These are phyloP conservation scores for Rhynchosporium agropyri DNA, from an alignment of 2,329 filamentous ascomycete species.

Conservation along the genomic window DNA sequence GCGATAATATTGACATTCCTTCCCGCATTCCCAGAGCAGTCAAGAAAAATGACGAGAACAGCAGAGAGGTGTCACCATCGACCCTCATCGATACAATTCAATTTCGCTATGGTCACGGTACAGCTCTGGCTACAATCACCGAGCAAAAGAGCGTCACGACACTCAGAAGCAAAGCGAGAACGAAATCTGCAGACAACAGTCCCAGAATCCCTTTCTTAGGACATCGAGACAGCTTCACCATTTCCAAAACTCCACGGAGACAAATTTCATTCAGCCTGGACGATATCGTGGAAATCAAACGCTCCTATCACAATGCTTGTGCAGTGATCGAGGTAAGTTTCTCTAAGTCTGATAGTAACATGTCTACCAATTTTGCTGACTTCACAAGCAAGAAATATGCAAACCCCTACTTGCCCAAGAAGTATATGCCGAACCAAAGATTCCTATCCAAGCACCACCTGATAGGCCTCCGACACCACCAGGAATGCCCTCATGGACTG, in stretches of 20 bases:
- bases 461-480: slow-evolving; percentile 39
- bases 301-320: slow-evolving; percentile 39
- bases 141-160: slow-evolving; percentile 47
- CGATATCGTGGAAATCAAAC: slow-evolving; percentile 41
- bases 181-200: slow-evolving; percentile 38
- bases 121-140: slow-evolving; percentile 46
- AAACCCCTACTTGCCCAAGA: slow-evolving; percentile 33
- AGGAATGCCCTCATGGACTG: slow-evolving; percentile 43
- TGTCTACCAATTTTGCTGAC: neutral
- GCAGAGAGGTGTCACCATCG: neutral
- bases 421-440: slow-evolving; percentile 40
- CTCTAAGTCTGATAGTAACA: neutral
- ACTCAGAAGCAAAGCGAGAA: slow-evolving; percentile 37
- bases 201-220: slow-evolving; percentile 36
- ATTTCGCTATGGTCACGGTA: slow-evolving; percentile 48
- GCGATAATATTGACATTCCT: slow-evolving; percentile 27
- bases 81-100: slow-evolving; percentile 24
- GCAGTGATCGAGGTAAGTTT: slow-evolving; percentile 30
- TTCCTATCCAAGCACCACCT: slow-evolving; percentile 37
- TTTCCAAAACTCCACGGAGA: slow-evolving; percentile 38
- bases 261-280: slow-evolving; percentile 44
- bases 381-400: slow-evolving; percentile 17
- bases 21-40: slow-evolving; percentile 16
- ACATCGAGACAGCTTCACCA: slow-evolving; percentile 39
- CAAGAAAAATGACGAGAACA: slow-evolving; percentile 30